A percentile compares a stretch with the other conserved stretches of the same genome.
Conservation (phyloP, 192 early-diverging fungal genomes). For the Phlyctochytrium arcticum region DNA sequence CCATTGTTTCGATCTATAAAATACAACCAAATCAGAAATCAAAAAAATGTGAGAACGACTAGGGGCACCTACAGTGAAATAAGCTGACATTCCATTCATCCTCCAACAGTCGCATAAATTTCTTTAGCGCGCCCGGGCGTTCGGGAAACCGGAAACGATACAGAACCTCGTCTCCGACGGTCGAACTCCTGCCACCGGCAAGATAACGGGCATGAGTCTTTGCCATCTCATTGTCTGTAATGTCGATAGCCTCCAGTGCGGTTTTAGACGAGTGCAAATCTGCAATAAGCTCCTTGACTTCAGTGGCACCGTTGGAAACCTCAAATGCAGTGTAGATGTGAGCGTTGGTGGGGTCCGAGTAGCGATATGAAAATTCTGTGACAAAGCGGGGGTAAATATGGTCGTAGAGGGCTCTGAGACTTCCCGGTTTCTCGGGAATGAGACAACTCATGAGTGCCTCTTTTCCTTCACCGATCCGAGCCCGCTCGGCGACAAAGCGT, state of each 20-base stretch:
- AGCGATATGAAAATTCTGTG: slow-evolving; percentile 49
- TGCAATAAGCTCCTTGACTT: not conserved
- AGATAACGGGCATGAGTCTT: slow-evolving; percentile 40
- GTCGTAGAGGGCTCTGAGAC: slow-evolving; percentile 38
- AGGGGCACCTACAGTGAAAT: not conserved
- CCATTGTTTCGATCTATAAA: slow-evolving; percentile 51
- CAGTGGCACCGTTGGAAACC: slow-evolving; percentile 9
- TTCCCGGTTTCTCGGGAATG: slow-evolving; percentile 47
- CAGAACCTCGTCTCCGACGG: slow-evolving; percentile 30
- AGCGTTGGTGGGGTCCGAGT: slow-evolving; percentile 26
- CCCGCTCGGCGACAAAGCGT: slow-evolving; percentile 48
- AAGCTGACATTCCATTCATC: not conserved
- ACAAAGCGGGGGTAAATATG: slow-evolving; percentile 39
- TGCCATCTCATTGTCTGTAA: slow-evolving; percentile 46
- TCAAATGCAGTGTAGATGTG: slow-evolving; percentile 43
- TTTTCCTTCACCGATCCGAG: slow-evolving; percentile 37
- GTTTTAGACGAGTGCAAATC: slow-evolving; percentile 23
- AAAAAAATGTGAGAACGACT: not conserved
- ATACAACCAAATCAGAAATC: slow-evolving; percentile 41
- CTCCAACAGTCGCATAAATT: slow-evolving; percentile 27
- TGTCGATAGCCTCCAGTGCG: slow-evolving; percentile 24
- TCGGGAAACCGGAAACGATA: slow-evolving; percentile 47
- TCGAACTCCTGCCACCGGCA: slow-evolving; percentile 24
- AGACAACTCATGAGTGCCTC: slow-evolving; percentile 36
- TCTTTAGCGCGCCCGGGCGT: slow-evolving; percentile 36